These are phyloP conservation scores for Ceratocystis variospora DNA, from an alignment of 2,329 filamentous ascomycete species.

Conservation along the genomic window DNA sequence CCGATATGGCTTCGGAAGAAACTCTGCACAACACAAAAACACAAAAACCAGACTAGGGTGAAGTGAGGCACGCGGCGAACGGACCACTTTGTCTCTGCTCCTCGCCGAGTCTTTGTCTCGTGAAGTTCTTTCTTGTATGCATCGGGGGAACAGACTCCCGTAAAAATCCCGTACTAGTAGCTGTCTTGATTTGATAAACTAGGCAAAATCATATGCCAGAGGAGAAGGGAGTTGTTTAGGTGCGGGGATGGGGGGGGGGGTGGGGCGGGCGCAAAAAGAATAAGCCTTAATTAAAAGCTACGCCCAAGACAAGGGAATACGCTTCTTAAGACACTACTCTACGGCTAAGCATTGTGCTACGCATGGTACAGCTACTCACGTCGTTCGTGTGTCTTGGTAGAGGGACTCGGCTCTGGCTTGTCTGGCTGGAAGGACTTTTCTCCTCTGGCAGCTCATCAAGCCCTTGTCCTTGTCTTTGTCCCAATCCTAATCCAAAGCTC, in stretches of 20 bases:
- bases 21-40: not conserved
- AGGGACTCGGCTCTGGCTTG: not conserved
- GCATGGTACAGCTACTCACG: not conserved
- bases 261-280: not conserved
- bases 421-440: not conserved
- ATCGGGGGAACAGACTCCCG: not conserved
- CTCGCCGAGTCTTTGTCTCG: not conserved
- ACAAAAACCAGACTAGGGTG: not conserved
- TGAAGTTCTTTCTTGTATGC: not conserved
- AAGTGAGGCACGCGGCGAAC: not conserved
- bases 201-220: not conserved
- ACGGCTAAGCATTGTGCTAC: not conserved
- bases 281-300: not conserved
- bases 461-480: not conserved
- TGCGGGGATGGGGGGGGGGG: not conserved
- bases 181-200: not conserved
- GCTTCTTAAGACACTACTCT: not conserved
- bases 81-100: not conserved
- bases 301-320: not conserved
- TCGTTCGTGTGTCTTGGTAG: not conserved
- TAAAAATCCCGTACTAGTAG: not conserved
- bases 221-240: too few species aligned
- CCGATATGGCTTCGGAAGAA: not conserved
- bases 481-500: not conserved
- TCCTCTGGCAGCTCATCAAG: constrained; percentile 1